Evolutionary conservation across 345 rosid genomes (phyloP).

Genomic region (Raphanus sativus): DNA sequence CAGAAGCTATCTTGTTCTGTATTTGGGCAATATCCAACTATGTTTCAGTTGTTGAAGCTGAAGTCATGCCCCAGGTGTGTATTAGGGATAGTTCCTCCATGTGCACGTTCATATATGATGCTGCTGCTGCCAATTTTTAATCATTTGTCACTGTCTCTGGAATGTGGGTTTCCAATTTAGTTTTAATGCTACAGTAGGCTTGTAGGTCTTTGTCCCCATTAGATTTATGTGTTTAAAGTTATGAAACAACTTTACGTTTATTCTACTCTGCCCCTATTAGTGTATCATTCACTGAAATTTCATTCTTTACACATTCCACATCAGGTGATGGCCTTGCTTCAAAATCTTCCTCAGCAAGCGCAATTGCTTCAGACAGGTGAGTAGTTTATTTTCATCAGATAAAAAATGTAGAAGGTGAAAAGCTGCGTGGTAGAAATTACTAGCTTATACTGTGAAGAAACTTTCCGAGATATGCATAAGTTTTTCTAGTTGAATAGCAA

Average conservation of each 20-base stretch:
- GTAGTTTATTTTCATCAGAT: slow-evolving; percentile 21
- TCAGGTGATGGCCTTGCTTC: slow-evolving; percentile 87
- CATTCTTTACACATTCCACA: too few relatives aligned
- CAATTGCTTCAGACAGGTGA: slow-evolving; percentile 94
- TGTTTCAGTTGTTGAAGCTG: slow-evolving; percentile 76
- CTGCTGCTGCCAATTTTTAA: background rate
- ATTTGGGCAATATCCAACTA: slow-evolving; percentile 84
- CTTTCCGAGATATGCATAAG: slow-evolving; percentile 10
- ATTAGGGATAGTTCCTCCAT: slow-evolving; percentile 18
- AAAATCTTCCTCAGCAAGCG: slow-evolving; percentile 83
- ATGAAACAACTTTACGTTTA: too few relatives aligned
- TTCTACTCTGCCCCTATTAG: too few relatives aligned
- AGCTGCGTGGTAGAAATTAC: slow-evolving; percentile 21
- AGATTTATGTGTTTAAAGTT: too few relatives aligned
- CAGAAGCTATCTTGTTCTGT: slow-evolving; percentile 97
- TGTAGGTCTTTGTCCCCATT: too few relatives aligned
- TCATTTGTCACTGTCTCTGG: too few relatives aligned
- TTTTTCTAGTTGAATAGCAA: slow-evolving; percentile 13
- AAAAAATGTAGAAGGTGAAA: slow-evolving; percentile 11
- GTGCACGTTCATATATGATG: slow-evolving; percentile 13
- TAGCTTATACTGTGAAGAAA: slow-evolving; percentile 17
- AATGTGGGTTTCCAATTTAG: too few relatives aligned
- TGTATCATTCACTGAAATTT: too few relatives aligned
- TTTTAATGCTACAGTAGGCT: too few relatives aligned
- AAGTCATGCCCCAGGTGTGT: slow-evolving; percentile 90